Evolutionary conservation across 1,284 basidiomycete genomes (phyloP), one percentile per base, ranked within the genome.

Genomic region (Sporisorium graminicola): DNA sequence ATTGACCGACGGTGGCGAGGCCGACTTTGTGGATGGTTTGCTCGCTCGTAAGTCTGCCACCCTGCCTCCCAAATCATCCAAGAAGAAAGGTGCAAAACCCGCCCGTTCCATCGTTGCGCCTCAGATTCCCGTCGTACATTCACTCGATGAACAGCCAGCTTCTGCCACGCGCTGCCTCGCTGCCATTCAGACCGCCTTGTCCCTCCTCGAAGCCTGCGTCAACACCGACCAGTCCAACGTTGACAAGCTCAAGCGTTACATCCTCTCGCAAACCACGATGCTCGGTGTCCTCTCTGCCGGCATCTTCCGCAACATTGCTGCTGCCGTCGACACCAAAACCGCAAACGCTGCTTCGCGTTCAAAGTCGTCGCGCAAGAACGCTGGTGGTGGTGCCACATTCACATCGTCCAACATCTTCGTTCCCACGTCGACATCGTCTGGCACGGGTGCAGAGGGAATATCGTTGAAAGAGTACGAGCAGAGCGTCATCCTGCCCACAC

Each of bases 1-100:
- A 0, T 50, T 81, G 50, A 78, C 72, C 37, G 80, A 81, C 31
- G 77, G 74, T 12, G 74, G 74, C 29, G 71, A 78, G 33, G 64
- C 65, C 4, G 68, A 66, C 5, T 78, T 74, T 18, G 53, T 80
- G 33, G 71, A 66, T 27, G 79, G 79, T 24, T 52, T 80, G 16
- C 57, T 72, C 18, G 42, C 58, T 1, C 58, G 70, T 22, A 62
- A 57, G 50, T 27, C 63, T 33, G 13, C 50, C 20, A 20, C 37
- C 10, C 29, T 44, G 8, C 40, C 62, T 40, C 27, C 73, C 3
- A 66, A 71, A 29, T 24, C 59, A 5, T 37, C 26, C 50, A 76
- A 76, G 62, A 71, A 70, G 60, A 78, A 78, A 43, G 59, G 57
- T 13, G 29, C 13, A 33, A 64, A 59, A 24, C n/a, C 33, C 14